These are phyloP conservation scores for Lenwebbia sp. DNA, from an alignment of 345 rosid genomes.

Conservation along the genomic window DNA sequence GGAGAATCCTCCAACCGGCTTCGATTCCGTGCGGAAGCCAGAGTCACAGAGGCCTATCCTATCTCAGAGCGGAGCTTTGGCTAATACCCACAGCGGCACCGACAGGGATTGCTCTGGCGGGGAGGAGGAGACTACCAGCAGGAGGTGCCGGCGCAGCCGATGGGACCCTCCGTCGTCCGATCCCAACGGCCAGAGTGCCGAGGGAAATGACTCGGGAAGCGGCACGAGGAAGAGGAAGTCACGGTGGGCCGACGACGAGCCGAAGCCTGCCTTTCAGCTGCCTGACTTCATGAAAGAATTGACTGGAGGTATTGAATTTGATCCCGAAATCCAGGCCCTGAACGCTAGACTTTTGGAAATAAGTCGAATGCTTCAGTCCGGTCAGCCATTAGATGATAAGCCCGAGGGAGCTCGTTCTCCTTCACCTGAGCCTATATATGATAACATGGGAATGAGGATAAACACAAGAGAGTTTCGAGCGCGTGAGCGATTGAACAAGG, in stretches of 20 bases:
- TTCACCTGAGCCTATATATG: slow-evolving; percentile 92
- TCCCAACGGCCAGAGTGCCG: slow-evolving; percentile 8
- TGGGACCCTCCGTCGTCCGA: slow-evolving; percentile 75
- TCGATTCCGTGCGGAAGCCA: slow-evolving; percentile 2
- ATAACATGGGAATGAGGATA: slow-evolving; percentile 85
- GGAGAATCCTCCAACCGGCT: background rate
- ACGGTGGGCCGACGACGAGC: slow-evolving; percentile 92
- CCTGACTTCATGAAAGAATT: slow-evolving; percentile 92
- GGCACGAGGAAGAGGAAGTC: slow-evolving; percentile 74
- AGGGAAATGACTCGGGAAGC: slow-evolving; percentile 29
- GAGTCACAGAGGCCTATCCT: slow-evolving; percentile 28
- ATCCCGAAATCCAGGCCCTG: slow-evolving; percentile 82
- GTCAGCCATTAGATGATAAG: slow-evolving; percentile 72
- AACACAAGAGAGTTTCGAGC: slow-evolving; percentile 87
- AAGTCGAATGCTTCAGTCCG: slow-evolving; percentile 71
- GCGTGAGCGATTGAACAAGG: slow-evolving; percentile 74
- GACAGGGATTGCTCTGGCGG: slow-evolving; percentile 69
- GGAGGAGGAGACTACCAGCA: slow-evolving; percentile 73
- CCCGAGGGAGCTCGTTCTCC: slow-evolving; percentile 95
- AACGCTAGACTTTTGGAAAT: slow-evolving; percentile 81
- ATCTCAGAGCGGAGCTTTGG: slow-evolving; percentile 48
- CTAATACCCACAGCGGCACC: slow-evolving; percentile 49
- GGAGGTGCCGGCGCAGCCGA: slow-evolving; percentile 69
- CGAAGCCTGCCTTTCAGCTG: slow-evolving; percentile 72
- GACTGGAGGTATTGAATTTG: slow-evolving; percentile 88